These are phyloP conservation scores for Pochonia chlamydosporia DNA, from an alignment of 2,329 filamentous ascomycete species.

Conservation along the genomic window DNA sequence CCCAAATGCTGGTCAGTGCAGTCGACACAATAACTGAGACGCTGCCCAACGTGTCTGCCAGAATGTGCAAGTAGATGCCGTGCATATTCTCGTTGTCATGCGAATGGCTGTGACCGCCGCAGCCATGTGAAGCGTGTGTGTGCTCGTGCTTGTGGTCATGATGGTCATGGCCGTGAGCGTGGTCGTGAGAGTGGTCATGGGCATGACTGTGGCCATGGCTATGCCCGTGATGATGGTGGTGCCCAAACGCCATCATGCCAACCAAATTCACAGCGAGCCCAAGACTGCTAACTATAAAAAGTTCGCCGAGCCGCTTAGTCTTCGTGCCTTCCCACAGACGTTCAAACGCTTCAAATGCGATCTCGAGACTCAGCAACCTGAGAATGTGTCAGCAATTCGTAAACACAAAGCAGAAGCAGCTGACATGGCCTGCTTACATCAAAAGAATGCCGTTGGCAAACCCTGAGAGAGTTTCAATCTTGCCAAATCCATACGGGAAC, in stretches of 20 bases:
- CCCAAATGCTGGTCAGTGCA: conserved; percentile 75
- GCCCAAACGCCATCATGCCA: conserved; percentile 79
- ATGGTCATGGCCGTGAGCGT: conserved; percentile 31
- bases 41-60: conserved; percentile 91
- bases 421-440: conserved; percentile 50
- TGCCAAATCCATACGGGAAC: conserved; percentile 94
- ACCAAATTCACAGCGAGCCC: conserved; percentile 88
- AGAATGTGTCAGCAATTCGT: background rate
- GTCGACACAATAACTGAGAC: conserved; percentile 93
- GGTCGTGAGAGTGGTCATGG: conserved; percentile 34
- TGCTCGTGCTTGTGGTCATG: conserved; percentile 30
- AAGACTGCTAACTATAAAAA: conserved; percentile 81
- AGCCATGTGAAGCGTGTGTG: conserved; percentile 39
- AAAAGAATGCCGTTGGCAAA: conserved; percentile 96
- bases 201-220: conserved; percentile 34
- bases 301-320: conserved; percentile 76
- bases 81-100: conserved; percentile 97
- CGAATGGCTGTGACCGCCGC: conserved; percentile 21
- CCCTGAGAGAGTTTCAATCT: conserved; percentile 91
- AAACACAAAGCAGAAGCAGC: background rate
- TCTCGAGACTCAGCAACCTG: conserved; percentile 89
- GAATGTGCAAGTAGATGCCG: conserved; percentile 91
- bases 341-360: conserved; percentile 90
- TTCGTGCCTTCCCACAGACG: conserved; percentile 77
- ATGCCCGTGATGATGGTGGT: conserved; percentile 49